Base-by-base conservation (phyloP, 345 rosid species). In the Hypericum androsaemum region DNA sequence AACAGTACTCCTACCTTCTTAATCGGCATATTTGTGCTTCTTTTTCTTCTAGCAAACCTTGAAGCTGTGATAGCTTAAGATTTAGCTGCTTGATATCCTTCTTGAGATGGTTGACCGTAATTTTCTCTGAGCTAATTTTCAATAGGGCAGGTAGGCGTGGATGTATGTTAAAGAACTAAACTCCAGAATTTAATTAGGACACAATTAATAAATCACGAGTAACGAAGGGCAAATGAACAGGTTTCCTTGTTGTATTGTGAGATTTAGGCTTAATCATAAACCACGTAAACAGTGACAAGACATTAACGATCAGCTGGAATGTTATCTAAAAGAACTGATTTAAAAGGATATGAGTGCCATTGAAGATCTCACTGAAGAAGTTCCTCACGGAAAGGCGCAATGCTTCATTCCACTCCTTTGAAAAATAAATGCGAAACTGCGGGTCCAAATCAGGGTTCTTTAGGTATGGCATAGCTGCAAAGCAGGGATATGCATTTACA, bases 291-390 rank as follows among this genome's bases (percentile, higher is more conserved):
- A n/a, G n/a, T n/a, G n/a, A n/a, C n/a, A n/a, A n/a, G n/a, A n/a
- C n/a, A n/a, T n/a, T n/a, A n/a, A n/a, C n/a, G n/a, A n/a, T n/a
- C n/a, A n/a, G n/a, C n/a, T n/a, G n/a, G n/a, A n/a, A n/a, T n/a
- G 38, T 46, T 22, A 8, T 15, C 5, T 12, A 13, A 12, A 51
- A 39, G 32, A 41, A 14, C 40, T 10, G 16, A 49, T 12, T 52
- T 43, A 39, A 61, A 75, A 83, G 89, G 86, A 80, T 83, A 83
- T 83, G 89, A 75, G 78, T 71, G 35, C 75, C 80, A 52, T 74
- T 80, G 76, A 83, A 80, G 71, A 80, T 54, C 77, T 70, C 82
- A 12, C 78, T 77, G 70, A 83, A 77, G 66, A 83, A 83, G 52
- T 83, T 83, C 69, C 75, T 83, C 60, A 80, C 53, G 44, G 86